Base-by-base conservation (phyloP, 257 asterid genomes). In the Solanum paucissectum region DNA sequence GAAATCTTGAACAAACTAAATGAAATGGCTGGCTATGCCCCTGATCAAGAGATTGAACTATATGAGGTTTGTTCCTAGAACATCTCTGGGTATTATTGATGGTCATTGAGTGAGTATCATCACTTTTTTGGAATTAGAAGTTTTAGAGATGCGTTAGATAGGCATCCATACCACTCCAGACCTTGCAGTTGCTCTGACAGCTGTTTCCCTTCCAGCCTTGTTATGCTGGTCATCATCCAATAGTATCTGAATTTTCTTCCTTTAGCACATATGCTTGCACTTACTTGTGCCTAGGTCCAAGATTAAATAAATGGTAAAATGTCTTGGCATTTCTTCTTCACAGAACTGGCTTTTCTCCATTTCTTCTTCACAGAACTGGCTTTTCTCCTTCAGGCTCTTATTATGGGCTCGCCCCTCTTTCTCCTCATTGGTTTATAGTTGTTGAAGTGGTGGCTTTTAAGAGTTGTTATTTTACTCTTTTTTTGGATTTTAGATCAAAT, bases 21-120 rank as follows among this genome's bases (percentile, higher is more conserved):
- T 91, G 98, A 93, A 91, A 87, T 97, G 98, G 98, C 96, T 92
- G 98, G 98, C 66, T 95, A 93, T 92, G 90, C 95, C 71, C 95
- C 94, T 12, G 98, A 95, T 88, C 98, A 95, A 91, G 98, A 97
- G 87, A 93, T 97, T 88, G 99, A 95, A 85, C 93, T 97, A 84
- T 97, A 92, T 90, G 99, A 97, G 99, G 99, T 97, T 91, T 87
- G 86, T 87, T 46, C 46, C 58, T 44, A 46, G 37, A 62, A 34
- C 18, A 36, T 37, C 33, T 49, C 62, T 60, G 66, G 64, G 40
- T 88, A 37, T 29, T 44, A 52, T 73, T 33, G 86, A 66, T 52
- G 38, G 23, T 33, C 34, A 9, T 83, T 83, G 16, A 36, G 37
- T 34, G 32, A 20, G 13, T 34, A 33, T 88, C 12, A 27, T 77